Conservation (phyloP, 768 basidiomycete genomes). For the Nidularia sp. region DNA sequence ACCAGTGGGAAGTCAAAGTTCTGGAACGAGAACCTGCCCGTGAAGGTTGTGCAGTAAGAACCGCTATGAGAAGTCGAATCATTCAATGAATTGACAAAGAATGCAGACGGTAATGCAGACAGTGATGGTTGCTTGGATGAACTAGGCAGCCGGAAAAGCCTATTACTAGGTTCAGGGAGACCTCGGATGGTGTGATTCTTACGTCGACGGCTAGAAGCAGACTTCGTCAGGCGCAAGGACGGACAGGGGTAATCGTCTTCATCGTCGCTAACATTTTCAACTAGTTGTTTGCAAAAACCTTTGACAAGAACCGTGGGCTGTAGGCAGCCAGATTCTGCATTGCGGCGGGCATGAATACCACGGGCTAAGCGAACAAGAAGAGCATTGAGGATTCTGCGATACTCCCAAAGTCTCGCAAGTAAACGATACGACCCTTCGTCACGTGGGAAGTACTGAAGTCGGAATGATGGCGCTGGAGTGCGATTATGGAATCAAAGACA, state of each 20-base stretch:
- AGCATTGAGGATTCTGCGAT: conserved; percentile 2
- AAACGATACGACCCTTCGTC: conserved; percentile 1
- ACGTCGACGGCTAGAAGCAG: not conserved
- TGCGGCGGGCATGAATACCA: conserved; percentile 1
- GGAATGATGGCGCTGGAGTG: no score
- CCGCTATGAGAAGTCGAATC: not conserved
- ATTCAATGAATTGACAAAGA: not conserved
- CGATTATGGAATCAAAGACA: not conserved
- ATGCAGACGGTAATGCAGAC: not conserved
- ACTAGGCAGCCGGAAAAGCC: not conserved
- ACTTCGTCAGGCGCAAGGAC: not conserved
- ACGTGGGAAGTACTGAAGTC: not conserved
- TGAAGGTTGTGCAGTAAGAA: not conserved
- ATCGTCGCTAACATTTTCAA: not conserved
- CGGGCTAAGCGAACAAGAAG: conserved; percentile 1
- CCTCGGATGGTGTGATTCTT: no score
- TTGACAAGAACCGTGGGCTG: not conserved
- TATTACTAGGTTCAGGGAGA: not conserved
- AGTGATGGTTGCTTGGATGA: not conserved
- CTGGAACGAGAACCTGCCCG: not conserved
- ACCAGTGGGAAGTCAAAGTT: not conserved
- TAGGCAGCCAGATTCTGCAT: not conserved
- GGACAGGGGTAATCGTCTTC: not conserved
- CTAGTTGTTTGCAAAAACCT: not conserved
- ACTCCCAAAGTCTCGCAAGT: conserved; percentile 5